These are phyloP conservation scores for Fusarium hostae DNA, from an alignment of 2,329 filamentous ascomycete species.

Conservation along the genomic window DNA sequence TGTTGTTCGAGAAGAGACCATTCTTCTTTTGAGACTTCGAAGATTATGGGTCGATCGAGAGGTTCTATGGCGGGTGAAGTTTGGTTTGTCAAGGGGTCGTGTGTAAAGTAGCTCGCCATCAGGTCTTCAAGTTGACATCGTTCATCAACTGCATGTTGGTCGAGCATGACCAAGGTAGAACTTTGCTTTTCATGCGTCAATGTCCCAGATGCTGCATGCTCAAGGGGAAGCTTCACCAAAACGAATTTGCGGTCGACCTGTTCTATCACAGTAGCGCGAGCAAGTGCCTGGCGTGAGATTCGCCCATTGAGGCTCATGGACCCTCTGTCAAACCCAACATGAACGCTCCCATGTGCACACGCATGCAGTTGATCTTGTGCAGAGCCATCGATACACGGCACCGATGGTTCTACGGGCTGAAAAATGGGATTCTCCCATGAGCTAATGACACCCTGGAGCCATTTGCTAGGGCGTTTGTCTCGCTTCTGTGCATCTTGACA, in stretches of 20 bases:
- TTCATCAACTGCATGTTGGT: conserved; percentile 97
- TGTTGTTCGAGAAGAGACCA: conserved; percentile 65
- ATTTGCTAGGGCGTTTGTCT: conserved; percentile 51
- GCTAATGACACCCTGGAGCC: conserved; percentile 70
- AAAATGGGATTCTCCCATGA: conserved; percentile 85
- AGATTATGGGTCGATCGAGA: conserved; percentile 67
- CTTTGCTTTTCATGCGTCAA: background rate
- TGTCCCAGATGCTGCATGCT: background rate
- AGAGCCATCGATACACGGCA: conserved; percentile 54
- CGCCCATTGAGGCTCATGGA: conserved; percentile 51
- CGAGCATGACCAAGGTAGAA: conserved; percentile 78
- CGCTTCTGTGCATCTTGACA: background rate
- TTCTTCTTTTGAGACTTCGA: conserved; percentile 74
- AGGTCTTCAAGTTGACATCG: conserved; percentile 81
- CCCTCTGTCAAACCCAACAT: conserved; percentile 46
- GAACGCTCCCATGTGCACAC: conserved; percentile 15
- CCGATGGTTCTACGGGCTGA: conserved; percentile 55
- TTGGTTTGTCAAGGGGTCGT: background rate
- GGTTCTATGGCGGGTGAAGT: conserved; percentile 47
- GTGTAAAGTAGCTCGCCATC: conserved; percentile 63
- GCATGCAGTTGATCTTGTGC: background rate
- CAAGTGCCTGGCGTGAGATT: conserved; percentile 72
- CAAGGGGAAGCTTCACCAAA: conserved; percentile 67
- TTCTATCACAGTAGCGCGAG: conserved; percentile 72
- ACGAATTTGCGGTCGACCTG: conserved; percentile 95